These are phyloP conservation scores for Colletotrichum agaves DNA, from an alignment of 2,329 filamentous ascomycete species.

Conservation along the genomic window DNA sequence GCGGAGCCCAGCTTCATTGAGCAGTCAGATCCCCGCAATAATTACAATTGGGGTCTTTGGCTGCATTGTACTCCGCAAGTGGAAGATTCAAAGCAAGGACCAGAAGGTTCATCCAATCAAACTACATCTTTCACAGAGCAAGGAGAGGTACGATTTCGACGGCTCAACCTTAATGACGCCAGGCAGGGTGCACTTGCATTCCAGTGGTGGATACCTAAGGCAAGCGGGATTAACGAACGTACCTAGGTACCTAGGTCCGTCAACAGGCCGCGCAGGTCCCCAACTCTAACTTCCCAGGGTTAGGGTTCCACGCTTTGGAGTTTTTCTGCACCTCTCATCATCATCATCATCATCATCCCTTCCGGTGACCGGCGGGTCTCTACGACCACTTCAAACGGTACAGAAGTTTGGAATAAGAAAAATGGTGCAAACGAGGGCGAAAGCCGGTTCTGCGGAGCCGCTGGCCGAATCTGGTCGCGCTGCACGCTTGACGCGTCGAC, in stretches of 20 bases:
- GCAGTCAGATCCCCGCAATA: not conserved
- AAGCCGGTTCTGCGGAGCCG: not conserved
- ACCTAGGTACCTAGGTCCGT: too few relatives aligned
- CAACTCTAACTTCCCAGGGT: conserved; percentile 17
- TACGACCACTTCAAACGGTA: not conserved
- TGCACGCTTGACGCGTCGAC: conserved; percentile 19
- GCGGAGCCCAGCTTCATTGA: not conserved
- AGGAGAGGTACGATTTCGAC: not conserved
- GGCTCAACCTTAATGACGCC: not conserved
- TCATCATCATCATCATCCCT: not conserved
- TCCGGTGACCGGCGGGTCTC: not conserved
- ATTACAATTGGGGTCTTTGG: not conserved
- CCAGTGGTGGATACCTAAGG: conserved; percentile 18
- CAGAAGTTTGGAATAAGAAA: not conserved
- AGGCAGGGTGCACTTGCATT: not conserved
- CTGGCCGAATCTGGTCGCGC: not conserved
- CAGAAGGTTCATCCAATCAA: not conserved
- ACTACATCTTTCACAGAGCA: not conserved
- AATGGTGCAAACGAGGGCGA: conserved; percentile 32
- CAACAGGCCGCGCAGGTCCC: too few relatives aligned
- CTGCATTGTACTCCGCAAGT: not conserved
- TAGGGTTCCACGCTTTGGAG: conserved; percentile 19
- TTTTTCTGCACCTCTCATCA: conserved; percentile 11
- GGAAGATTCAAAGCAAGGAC: not conserved
- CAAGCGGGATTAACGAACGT: not conserved